Percentiles rank a stretch among this genome's conserved stretches.
Conservation (phyloP, 116 monocot genomes). For the Zostera marina region DNA sequence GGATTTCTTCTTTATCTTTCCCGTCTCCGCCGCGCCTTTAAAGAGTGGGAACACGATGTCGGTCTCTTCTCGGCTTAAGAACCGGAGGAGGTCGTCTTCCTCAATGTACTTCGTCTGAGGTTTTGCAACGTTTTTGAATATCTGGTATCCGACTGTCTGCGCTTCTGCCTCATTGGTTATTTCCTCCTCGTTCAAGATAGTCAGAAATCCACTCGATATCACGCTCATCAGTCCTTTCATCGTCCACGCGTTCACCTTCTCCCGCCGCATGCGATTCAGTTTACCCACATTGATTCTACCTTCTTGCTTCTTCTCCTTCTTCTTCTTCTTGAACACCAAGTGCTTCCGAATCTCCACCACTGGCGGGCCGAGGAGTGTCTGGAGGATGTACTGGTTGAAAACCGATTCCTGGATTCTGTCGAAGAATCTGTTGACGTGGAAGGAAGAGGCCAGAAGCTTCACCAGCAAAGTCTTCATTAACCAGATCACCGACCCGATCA, state of each 20-base stretch:
- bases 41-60: slow-evolving; percentile 57
- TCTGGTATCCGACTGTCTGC: slow-evolving; percentile 64
- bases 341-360: slow-evolving; percentile 39
- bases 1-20: slow-evolving; percentile 38
- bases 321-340: slow-evolving; percentile 44
- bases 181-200: slow-evolving; percentile 56
- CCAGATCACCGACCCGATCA: slow-evolving; percentile 49
- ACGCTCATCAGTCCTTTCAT: slow-evolving; percentile 87
- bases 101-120: slow-evolving; percentile 55
- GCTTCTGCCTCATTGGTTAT: slow-evolving; percentile 76
- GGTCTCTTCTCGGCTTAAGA: slow-evolving; percentile 82
- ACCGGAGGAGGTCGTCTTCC: slow-evolving; percentile 67
- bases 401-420: slow-evolving; percentile 84
- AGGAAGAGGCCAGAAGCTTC: slow-evolving; percentile 88
- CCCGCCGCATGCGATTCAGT: slow-evolving; percentile 46
- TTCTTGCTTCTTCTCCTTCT: slow-evolving; percentile 16
- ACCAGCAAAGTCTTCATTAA: slow-evolving; percentile 71
- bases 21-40: slow-evolving; percentile 44
- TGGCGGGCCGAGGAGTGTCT: slow-evolving; percentile 79
- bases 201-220: slow-evolving; percentile 38
- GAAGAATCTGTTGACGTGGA: slow-evolving; percentile 95
- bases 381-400: slow-evolving; percentile 87
- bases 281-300: slow-evolving; percentile 41
- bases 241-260: slow-evolving; percentile 79
- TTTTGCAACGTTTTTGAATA: slow-evolving; percentile 66